Evolutionary conservation across 768 basidiomycete species (phyloP).

Genomic region (Candolleomyces aberdarensis): DNA sequence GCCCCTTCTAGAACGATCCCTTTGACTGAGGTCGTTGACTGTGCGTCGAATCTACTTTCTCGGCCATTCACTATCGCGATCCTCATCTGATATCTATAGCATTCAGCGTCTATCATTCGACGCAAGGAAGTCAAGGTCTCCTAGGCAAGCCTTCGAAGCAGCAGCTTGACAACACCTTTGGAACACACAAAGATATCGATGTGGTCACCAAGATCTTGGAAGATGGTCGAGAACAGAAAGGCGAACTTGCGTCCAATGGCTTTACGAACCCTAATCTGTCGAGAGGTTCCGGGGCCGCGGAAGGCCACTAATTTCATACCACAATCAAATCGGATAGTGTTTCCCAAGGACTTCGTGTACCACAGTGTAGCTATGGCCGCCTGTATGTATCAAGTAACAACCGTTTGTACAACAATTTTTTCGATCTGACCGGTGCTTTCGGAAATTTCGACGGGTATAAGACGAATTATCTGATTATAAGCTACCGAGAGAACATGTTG

Average conservation of each 20-base stretch:
- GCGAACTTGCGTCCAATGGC: conserved; percentile 26
- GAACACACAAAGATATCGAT: conserved; percentile 60
- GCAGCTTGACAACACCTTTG: conserved; percentile 74
- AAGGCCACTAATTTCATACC: neutral
- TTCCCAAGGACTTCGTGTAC: too few species aligned
- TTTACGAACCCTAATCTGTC: neutral
- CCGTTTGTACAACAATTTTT: too few species aligned
- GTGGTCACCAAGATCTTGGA: conserved; percentile 57
- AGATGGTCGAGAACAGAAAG: conserved; percentile 57
- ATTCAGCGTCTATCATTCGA: conserved; percentile 67
- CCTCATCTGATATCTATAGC: conserved; percentile 37
- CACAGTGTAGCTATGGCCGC: too few species aligned
- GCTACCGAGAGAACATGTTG: too few species aligned
- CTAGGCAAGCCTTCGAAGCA: conserved; percentile 77
- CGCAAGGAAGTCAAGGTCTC: conserved; percentile 76
- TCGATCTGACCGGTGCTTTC: too few species aligned
- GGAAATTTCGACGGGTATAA: too few species aligned
- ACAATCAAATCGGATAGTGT: neutral
- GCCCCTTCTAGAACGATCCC: conserved; percentile 55
- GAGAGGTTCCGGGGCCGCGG: neutral
- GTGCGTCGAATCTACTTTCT: conserved; percentile 39
- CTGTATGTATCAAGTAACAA: too few species aligned
- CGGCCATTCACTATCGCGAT: neutral
- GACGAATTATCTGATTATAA: too few species aligned
- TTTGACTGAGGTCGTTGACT: conserved; percentile 76